phyloP scores from a whole-genome alignment of 345 rosid species.

The Hirschfeldia incana region DNA sequence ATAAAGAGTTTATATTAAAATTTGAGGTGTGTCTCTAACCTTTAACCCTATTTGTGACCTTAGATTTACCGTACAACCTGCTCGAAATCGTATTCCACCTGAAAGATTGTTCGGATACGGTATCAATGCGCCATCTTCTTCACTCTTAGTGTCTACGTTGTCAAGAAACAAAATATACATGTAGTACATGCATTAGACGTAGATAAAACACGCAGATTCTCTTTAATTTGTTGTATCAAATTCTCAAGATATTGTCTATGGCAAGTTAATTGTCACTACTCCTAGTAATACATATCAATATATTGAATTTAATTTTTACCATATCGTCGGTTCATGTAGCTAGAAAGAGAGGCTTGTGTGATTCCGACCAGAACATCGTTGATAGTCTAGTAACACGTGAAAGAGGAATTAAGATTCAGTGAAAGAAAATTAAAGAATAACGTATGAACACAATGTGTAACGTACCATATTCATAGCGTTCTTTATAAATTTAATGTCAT shows the following conservation, averaged over 20 bases:
- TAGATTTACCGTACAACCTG: conserved; percentile 49
- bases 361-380: conserved; percentile 68
- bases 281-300: neutral
- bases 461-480: conserved; percentile 37
- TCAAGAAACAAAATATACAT: conserved; percentile 5
- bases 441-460: neutral
- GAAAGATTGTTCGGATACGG: conserved; percentile 33
- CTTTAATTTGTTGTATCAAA: no score
- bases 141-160: conserved; percentile 15
- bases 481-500: conserved; percentile 53
- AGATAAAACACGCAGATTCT: neutral
- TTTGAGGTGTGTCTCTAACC: conserved; percentile 30
- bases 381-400: conserved; percentile 48
- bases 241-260: neutral
- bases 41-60: conserved; percentile 56
- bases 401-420: conserved; percentile 11
- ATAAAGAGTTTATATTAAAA: neutral
- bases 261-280: neutral
- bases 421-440: neutral
- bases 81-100: conserved; percentile 42
- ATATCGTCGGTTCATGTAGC: conserved; percentile 39
- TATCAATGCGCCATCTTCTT: neutral
- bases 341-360: conserved; percentile 65
- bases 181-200: neutral
- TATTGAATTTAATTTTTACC: neutral